phyloP scores from a whole-genome alignment of 345 rosid genomes.

The Pugionium cornutum region DNA sequence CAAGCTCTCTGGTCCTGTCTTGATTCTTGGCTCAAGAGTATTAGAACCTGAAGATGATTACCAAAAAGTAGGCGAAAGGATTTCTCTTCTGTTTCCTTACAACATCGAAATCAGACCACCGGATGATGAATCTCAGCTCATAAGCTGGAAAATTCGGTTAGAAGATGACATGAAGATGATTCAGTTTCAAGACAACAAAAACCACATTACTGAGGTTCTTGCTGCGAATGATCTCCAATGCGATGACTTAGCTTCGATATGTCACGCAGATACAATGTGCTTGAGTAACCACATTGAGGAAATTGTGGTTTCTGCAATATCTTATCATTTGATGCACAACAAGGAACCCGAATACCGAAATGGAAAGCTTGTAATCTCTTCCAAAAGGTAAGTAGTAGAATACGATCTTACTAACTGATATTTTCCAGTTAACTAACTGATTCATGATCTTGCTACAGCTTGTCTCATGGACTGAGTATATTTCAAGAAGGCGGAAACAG shows the following conservation, averaged over 20 bases:
- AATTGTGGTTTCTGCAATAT: constrained; percentile 35
- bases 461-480: constrained; percentile 89
- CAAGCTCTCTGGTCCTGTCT: constrained; percentile 72
- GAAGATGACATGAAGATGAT: constrained; percentile 87
- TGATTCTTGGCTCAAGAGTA: constrained; percentile 81
- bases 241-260: constrained; percentile 79
- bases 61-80: constrained; percentile 56
- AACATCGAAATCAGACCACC: background rate
- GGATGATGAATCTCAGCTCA: constrained; percentile 62
- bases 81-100: constrained; percentile 42
- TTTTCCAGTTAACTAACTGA: background rate
- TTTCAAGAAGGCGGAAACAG: constrained; percentile 81
- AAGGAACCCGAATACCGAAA: constrained; percentile 86
- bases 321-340: constrained; percentile 73
- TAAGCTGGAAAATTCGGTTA: constrained; percentile 74
- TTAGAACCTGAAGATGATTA: constrained; percentile 63
- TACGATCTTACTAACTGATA: background rate
- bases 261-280: constrained; percentile 70
- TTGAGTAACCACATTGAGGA: constrained; percentile 79
- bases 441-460: constrained; percentile 49
- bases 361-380: constrained; percentile 93
- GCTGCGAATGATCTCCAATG: constrained; percentile 91
- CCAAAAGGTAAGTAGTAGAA: constrained; percentile 57
- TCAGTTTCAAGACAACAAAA: constrained; percentile 47
- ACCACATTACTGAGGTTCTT: constrained; percentile 75